These are phyloP conservation scores for slime mould (Dictyostelium discoideum) DNA, from an alignment of 78 protist species.

Conservation along the genomic window dicty_2.7 NC_007091.3:2947001-2947500, in stretches of 20 bases:
- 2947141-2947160: neutral
- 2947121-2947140: neutral
- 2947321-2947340: neutral
- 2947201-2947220: conserved; percentile 45
- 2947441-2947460: conserved; percentile 22
- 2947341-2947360: conserved; percentile 46
- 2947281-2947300: neutral
- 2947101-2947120: neutral
- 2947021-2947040: too few species aligned
- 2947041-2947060: too few species aligned
- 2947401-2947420: conserved; percentile 79
- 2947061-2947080: neutral
- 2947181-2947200: conserved; percentile 5
- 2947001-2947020: neutral
- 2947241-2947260: conserved; percentile 54
- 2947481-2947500: conserved; percentile 39
- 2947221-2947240: conserved; percentile 6
- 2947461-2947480: conserved; percentile 1
- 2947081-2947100: neutral
- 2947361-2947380: conserved; percentile 73
- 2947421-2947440: conserved; percentile 73
- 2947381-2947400: conserved; percentile 74
- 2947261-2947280: neutral
- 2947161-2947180: neutral
- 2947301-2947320: neutral